Evolutionary conservation across 768 basidiomycete genomes (phyloP).

Genomic region (Podaxis rugospora): DNA sequence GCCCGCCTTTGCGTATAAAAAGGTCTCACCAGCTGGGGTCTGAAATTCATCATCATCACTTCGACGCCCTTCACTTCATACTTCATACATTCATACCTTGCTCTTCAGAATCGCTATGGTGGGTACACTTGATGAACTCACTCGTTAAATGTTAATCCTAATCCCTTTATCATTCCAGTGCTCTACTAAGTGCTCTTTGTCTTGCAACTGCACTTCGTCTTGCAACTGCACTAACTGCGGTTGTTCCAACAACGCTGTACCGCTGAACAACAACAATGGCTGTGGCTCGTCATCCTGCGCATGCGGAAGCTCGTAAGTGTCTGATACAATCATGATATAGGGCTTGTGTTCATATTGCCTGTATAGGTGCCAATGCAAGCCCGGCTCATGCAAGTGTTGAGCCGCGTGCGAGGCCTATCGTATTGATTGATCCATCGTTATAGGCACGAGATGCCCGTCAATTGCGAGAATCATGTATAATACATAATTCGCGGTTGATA

Average conservation of each 20-base stretch:
- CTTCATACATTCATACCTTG: background rate
- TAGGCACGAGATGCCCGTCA: too few species aligned
- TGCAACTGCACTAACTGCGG: background rate
- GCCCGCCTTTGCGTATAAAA: background rate
- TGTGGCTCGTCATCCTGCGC: background rate
- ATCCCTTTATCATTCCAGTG: background rate
- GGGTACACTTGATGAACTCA: background rate
- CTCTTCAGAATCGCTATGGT: background rate
- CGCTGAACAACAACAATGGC: background rate
- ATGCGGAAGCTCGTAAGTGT: background rate
- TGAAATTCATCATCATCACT: background rate
- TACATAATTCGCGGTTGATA: too few species aligned
- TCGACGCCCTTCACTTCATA: background rate
- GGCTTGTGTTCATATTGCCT: background rate
- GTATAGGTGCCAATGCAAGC: background rate
- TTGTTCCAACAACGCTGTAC: background rate
- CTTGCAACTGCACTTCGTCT: background rate
- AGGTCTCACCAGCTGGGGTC: background rate
- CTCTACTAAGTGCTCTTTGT: background rate
- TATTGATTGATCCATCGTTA: too few species aligned
- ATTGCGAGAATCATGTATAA: too few species aligned
- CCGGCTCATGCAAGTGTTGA: constrained; percentile 1
- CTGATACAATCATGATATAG: background rate
- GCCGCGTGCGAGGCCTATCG: background rate
- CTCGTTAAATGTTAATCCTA: background rate